Conservation (phyloP, 345 rosid species). For the Trapa bicornis region DNA sequence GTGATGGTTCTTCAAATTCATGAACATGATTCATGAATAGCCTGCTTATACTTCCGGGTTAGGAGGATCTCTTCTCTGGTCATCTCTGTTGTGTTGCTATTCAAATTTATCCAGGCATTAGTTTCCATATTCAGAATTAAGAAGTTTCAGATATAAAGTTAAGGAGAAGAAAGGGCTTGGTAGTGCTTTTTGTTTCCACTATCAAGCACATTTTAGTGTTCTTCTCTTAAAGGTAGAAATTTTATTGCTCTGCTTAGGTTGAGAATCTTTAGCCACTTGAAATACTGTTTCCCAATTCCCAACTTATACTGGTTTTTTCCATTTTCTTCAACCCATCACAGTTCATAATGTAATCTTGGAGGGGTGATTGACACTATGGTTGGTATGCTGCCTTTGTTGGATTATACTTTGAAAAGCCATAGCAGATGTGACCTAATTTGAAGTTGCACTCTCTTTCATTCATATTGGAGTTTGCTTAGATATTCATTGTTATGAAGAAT, state of each 20-base stretch:
- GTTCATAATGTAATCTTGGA: background rate
- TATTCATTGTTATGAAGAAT: background rate
- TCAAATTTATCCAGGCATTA: background rate
- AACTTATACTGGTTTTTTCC: background rate
- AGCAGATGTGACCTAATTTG: background rate
- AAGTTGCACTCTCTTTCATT: background rate
- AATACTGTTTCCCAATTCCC: background rate
- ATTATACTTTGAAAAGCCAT: background rate
- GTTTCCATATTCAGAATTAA: background rate
- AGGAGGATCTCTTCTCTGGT: background rate
- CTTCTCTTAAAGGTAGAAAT: background rate
- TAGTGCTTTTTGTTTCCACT: too few relatives aligned
- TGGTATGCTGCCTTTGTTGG: background rate
- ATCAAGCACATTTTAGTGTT: background rate
- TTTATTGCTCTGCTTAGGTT: background rate
- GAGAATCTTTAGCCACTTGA: background rate
- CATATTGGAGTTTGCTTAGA: background rate
- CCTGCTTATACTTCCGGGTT: background rate
- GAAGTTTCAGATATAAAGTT: too few relatives aligned
- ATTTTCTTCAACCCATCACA: background rate
- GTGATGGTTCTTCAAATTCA: background rate
- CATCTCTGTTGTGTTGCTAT: background rate
- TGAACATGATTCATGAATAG: background rate
- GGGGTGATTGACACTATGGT: too few relatives aligned
- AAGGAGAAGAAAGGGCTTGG: background rate